Evolutionary conservation across 1,284 basidiomycete genomes (phyloP).

Genomic region (Golubevia sp.): DNA sequence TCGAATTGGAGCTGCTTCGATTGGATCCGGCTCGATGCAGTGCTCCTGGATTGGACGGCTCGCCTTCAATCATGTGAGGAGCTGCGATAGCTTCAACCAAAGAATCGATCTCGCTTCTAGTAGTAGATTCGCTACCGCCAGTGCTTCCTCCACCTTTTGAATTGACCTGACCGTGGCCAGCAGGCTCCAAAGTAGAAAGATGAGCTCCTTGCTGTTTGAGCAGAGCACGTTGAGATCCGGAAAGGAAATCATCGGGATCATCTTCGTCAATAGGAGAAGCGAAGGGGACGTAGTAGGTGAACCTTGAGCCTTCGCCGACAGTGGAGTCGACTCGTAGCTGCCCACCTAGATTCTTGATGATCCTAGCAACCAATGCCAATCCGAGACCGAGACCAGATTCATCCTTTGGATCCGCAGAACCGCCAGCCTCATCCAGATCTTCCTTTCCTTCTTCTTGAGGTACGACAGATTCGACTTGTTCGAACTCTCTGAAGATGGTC

Average conservation of each 20-base stretch:
- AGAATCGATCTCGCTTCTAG: conserved; percentile 69
- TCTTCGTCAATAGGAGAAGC: conserved; percentile 55
- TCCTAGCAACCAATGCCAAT: conserved; percentile 79
- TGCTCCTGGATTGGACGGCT: too few species aligned
- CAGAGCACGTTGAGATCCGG: conserved; percentile 14
- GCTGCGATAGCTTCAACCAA: conserved; percentile 70
- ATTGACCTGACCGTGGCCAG: conserved; percentile 20
- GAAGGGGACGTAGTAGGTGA: conserved; percentile 75
- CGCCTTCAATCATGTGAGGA: conserved; percentile 50
- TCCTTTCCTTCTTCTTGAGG: conserved; percentile 14
- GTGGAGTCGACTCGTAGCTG: conserved; percentile 79
- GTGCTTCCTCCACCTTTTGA: conserved; percentile 35
- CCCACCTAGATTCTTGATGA: conserved; percentile 78
- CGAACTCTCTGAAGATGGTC: conserved; percentile 82
- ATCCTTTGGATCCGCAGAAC: conserved; percentile 12
- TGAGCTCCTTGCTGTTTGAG: conserved; percentile 3
- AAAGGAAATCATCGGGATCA: conserved; percentile 11
- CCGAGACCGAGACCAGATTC: conserved; percentile 68
- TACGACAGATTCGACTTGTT: conserved; percentile 73
- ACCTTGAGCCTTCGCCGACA: conserved; percentile 72
- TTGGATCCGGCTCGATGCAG: too few species aligned
- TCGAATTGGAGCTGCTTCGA: too few species aligned
- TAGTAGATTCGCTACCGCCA: conserved; percentile 20
- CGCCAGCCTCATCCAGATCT: conserved; percentile 7
- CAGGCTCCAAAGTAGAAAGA: too few species aligned